Conservation (phyloP, 176 grass and related monocot species). For the Lolium rigidum region DNA sequence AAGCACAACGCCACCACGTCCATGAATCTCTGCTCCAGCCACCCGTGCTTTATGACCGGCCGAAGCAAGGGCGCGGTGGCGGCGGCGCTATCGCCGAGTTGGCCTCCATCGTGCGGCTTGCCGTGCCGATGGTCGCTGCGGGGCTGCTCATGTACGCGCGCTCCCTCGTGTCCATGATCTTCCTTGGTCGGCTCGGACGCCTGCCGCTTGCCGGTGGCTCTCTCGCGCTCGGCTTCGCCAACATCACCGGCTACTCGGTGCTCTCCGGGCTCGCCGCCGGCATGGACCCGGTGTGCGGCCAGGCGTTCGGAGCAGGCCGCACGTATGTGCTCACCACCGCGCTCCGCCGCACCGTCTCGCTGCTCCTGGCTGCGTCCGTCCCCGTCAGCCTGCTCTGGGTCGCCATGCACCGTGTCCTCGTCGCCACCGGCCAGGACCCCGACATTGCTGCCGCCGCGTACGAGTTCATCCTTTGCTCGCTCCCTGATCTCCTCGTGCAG, state of each 20-base stretch:
- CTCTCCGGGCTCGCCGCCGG: constrained; percentile 80
- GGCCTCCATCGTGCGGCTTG: constrained; percentile 50
- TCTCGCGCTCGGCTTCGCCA: constrained; percentile 84
- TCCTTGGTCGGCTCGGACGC: constrained; percentile 69
- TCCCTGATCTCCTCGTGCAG: constrained; percentile 85
- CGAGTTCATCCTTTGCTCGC: constrained; percentile 73
- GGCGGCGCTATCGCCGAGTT: constrained; percentile 34
- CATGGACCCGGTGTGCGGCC: constrained; percentile 83
- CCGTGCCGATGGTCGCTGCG: constrained; percentile 62
- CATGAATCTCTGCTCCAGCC: constrained; percentile 46
- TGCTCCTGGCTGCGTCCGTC: constrained; percentile 67
- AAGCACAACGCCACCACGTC: constrained; percentile 38
- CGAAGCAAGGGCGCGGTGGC: not conserved
- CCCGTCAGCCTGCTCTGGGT: constrained; percentile 75
- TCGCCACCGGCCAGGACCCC: constrained; percentile 76
- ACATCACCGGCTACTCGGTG: constrained; percentile 92
- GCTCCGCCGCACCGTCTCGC: constrained; percentile 67
- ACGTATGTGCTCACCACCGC: constrained; percentile 56
- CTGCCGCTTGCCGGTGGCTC: constrained; percentile 72
- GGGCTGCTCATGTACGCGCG: constrained; percentile 78
- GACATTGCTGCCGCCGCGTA: constrained; percentile 70
- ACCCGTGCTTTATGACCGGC: constrained; percentile 41
- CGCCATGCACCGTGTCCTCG: constrained; percentile 66
- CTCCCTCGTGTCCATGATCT: constrained; percentile 83
- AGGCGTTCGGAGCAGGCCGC: constrained; percentile 77